phyloP scores from a whole-genome alignment of 2,329 filamentous ascomycete genomes.

The Xylariaceae sp. region DNA sequence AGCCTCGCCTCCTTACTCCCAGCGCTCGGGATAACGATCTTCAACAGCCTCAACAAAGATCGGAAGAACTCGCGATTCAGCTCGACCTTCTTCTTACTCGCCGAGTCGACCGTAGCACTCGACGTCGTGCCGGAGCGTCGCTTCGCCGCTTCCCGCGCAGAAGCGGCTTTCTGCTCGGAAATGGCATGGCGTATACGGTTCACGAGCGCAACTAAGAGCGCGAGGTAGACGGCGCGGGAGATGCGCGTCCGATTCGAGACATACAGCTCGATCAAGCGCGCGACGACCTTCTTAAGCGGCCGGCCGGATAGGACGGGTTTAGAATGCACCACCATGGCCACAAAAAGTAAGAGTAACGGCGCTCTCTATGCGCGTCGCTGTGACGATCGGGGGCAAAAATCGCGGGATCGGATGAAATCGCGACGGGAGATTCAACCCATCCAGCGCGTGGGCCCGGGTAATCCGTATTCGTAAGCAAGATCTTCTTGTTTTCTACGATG shows the following conservation, averaged over 20 bases:
- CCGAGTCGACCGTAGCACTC: conserved; percentile 32
- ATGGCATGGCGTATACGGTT: conserved; percentile 90
- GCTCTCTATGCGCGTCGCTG: conserved; percentile 18
- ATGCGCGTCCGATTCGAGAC: conserved; percentile 74
- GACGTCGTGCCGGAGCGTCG: conserved; percentile 49
- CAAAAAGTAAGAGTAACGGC: conserved; percentile 8
- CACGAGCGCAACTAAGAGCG: conserved; percentile 71
- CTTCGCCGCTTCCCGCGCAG: conserved; percentile 59
- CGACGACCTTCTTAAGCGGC: conserved; percentile 59
- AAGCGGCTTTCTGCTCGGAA: conserved; percentile 84
- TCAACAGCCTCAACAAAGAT: conserved; percentile 69
- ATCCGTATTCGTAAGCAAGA: neutral
- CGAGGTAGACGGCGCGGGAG: conserved; percentile 76
- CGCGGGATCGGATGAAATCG: neutral
- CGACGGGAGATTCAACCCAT: conserved; percentile 18
- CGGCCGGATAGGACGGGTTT: conserved; percentile 62
- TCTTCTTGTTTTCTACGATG: conserved; percentile 7
- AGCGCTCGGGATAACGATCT: conserved; percentile 87
- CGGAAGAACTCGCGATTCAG: conserved; percentile 78
- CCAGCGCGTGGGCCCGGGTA: conserved; percentile 5
- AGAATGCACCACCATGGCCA: conserved; percentile 66
- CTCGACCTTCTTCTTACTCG: conserved; percentile 66
- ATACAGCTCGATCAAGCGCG: conserved; percentile 66
- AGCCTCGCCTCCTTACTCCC: conserved; percentile 81
- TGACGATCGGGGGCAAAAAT: neutral